A percentile compares a stretch with the other conserved stretches of the same genome.
Evolutionary conservation across 805 yeast species (phyloP).

Genomic region (Candida sphagnicola): DNA sequence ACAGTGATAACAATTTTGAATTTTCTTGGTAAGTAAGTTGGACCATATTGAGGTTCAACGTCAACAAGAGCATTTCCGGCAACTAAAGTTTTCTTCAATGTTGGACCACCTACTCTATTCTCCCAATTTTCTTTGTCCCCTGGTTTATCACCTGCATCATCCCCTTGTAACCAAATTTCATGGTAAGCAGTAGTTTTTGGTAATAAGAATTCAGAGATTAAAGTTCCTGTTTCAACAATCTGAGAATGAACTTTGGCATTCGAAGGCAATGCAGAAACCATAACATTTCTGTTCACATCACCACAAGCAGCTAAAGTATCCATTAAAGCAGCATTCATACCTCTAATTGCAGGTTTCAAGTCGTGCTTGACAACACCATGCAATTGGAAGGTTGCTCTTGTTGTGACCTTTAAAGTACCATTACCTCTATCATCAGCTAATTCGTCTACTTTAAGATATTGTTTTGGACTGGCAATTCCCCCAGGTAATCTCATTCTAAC

Average conservation of each 20-base stretch:
- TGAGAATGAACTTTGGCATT: constrained; percentile 80
- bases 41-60: constrained; percentile 84
- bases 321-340: constrained; percentile 84
- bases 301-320: constrained; percentile 98
- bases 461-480: constrained; percentile 81
- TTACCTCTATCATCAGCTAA: constrained; percentile 82
- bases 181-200: constrained; percentile 95
- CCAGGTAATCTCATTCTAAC: constrained; percentile 94
- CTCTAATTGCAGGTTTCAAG: constrained; percentile 86
- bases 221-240: constrained; percentile 57
- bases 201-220: constrained; percentile 74
- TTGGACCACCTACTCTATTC: constrained; percentile 69
- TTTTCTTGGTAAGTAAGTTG: constrained; percentile 88
- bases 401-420: constrained; percentile 89
- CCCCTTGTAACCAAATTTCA: constrained; percentile 93
- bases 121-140: constrained; percentile 65
- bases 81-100: constrained; percentile 74
- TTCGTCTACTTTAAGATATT: constrained; percentile 84
- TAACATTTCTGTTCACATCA: constrained; percentile 95
- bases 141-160: constrained; percentile 65
- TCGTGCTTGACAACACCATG: constrained; percentile 92
- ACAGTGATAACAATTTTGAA: constrained; percentile 92
- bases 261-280: constrained; percentile 84
- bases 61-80: constrained; percentile 82
- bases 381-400: constrained; percentile 95